Percentiles rank a stretch among this genome's conserved stretches.
Evolutionary conservation across 2,329 filamentous ascomycete genomes (phyloP).

Genomic region (Didymella pinodella): DNA sequence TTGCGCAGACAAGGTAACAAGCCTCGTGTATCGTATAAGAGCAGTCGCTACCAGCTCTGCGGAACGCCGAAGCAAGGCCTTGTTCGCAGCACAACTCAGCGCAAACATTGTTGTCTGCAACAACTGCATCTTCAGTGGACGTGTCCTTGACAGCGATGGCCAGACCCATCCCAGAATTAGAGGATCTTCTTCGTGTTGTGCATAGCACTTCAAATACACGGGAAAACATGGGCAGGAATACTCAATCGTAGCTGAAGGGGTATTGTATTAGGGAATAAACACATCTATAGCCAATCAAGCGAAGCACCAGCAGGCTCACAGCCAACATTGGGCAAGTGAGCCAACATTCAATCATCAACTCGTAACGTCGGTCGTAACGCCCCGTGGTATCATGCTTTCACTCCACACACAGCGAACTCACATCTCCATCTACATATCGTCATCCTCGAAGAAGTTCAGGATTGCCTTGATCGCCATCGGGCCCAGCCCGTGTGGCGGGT

Average conservation of each 20-base stretch:
- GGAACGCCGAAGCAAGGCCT: not conserved
- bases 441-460: constrained; percentile 83
- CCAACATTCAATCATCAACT: constrained; percentile 17
- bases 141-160: not conserved
- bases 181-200: not conserved
- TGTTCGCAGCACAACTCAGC: not conserved
- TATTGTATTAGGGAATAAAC: constrained; percentile 21
- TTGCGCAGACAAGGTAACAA: not conserved
- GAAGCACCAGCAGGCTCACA: constrained; percentile 10
- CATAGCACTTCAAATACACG: not conserved
- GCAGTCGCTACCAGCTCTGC: not conserved
- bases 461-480: constrained; percentile 84
- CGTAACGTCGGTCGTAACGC: constrained; percentile 23
- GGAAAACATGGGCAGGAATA: not conserved
- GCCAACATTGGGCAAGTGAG: constrained; percentile 3
- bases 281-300: constrained; percentile 16
- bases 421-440: constrained; percentile 38
- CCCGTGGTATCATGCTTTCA: constrained; percentile 29
- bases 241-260: constrained; percentile 9
- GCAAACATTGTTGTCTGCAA: not conserved
- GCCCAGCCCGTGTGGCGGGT: constrained; percentile 84
- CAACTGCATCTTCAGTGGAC: not conserved
- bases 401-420: constrained; percentile 15
- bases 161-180: not conserved
- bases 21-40: not conserved